Evolutionary conservation across 75 land plant genomes (phyloP), one percentile per base, ranked within the genome.

Genomic region (Pinus taeda): DNA sequence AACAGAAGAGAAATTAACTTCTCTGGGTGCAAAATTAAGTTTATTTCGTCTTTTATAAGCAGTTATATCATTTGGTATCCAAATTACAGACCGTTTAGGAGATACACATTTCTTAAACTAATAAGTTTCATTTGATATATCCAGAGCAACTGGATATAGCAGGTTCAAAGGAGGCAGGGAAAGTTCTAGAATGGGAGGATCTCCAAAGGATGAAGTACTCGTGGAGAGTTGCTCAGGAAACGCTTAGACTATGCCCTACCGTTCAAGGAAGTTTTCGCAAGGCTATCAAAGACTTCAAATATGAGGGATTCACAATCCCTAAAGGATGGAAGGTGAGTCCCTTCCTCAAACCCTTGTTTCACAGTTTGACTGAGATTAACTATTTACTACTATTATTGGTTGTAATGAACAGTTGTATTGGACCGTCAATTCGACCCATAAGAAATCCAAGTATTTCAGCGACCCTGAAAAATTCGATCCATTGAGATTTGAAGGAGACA

Each of bases 391-490:
- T 1, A 24, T 76, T 15, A 15, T 60, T 59, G 24, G 7, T 29
- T 14, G 12, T 20, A 13, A 17, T 71, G 57, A 39, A 79, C 30
- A 82, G 94, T 45, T 87, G 17, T 82, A 84, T n/a, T 87, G 88
- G 90, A 67, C 78, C 33, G 18, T 73, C 2, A 71, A 75, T 42
- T 65, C 75, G 15, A 87, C 88, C 11, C 88, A 85, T 53, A 15
- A 29, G 75, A 67, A 80, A 65, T 60, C 80, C 2, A 26, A 75
- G 61, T 75, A 78, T 15, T 88, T 85, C 77, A 74, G 80, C 9
- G 71, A 85, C 30, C 88, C 90, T 0, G 76, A 77, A 18, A 78
- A 80, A 73, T 88, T 88, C 56, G 85, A 88, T 57, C 90, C 90
- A 6, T 80, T 81, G 18, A 69, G 90, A 59, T 88, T 88, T 22